These are phyloP conservation scores for Dictyostelium purpureum DNA, from an alignment of 78 protist genomes.

Conservation along the genomic window DNA sequence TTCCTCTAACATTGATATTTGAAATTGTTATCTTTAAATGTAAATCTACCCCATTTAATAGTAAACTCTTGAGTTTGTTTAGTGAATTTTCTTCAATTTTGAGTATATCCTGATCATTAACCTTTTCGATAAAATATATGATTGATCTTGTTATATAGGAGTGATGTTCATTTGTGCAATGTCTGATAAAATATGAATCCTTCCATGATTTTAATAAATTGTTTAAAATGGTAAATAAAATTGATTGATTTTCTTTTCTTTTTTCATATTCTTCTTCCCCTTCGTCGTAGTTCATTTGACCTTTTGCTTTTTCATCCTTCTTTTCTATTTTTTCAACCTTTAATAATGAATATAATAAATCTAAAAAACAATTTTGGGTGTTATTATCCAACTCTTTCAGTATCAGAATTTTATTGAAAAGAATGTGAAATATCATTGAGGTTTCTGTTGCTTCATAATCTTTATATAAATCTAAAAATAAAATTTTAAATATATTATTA, in stretches of 20 bases:
- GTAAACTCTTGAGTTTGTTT: neutral
- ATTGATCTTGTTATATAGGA: slow-evolving; percentile 29
- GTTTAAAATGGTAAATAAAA: neutral
- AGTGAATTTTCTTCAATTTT: neutral
- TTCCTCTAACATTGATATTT: slow-evolving; percentile 43
- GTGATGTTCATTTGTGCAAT: slow-evolving; percentile 52
- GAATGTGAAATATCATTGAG: neutral
- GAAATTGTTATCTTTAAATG: slow-evolving; percentile 47
- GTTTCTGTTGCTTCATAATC: neutral
- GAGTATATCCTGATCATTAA: neutral
- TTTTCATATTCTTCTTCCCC: neutral
- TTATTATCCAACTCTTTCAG: neutral
- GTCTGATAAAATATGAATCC: slow-evolving; percentile 39
- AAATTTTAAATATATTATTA: neutral
- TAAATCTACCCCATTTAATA: slow-evolving; percentile 43
- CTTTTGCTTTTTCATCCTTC: neutral
- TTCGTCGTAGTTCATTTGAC: no score
- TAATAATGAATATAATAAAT: slow-evolving; percentile 1
- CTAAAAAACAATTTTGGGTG: slow-evolving; percentile 17
- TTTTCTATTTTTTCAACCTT: neutral
- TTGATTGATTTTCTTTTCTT: neutral
- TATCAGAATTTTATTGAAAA: slow-evolving; percentile 20
- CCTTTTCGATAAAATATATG: slow-evolving; percentile 1
- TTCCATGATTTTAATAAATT: slow-evolving; percentile 55
- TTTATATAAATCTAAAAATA: slow-evolving; percentile 13